A percentile compares a stretch with the other conserved stretches of the same genome.
Conservation (phyloP, 768 basidiomycete genomes). For the Chiua virens region DNA sequence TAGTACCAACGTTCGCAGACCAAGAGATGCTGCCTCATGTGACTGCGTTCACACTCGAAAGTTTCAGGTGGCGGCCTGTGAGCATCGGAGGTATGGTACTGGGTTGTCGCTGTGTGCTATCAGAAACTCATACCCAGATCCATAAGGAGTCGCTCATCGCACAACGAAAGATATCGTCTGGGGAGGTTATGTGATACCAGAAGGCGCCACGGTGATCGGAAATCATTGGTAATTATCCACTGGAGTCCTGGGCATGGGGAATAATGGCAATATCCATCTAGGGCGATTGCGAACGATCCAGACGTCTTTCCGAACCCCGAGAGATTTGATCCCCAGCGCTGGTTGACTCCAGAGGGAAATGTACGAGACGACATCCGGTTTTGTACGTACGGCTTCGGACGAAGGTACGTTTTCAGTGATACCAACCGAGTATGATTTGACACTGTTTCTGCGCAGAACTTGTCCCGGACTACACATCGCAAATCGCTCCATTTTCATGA, state of each 20-base stretch:
- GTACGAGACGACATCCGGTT: constrained; percentile 29
- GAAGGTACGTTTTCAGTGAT: constrained; percentile 12
- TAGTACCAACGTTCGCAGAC: constrained; percentile 41
- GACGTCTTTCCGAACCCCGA: constrained; percentile 54
- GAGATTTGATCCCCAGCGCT: constrained; percentile 52
- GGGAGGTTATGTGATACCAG: constrained; percentile 40
- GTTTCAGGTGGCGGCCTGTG: constrained; percentile 39
- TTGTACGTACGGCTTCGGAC: constrained; percentile 38
- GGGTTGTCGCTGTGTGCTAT: no score
- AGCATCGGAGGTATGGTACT: constrained; percentile 23
- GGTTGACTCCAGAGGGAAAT: constrained; percentile 35
- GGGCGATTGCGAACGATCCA: constrained; percentile 52
- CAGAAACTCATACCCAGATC: no score
- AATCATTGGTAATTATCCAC: constrained; percentile 31
- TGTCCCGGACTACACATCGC: constrained; percentile 38
- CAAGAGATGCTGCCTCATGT: constrained; percentile 34
- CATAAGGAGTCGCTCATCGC: constrained; percentile 54
- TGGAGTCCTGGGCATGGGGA: no score
- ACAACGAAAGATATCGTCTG: constrained; percentile 56
- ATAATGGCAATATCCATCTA: background rate
- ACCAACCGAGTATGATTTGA: background rate
- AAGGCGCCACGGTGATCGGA: constrained; percentile 37
- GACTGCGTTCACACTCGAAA: constrained; percentile 37
- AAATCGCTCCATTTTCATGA: constrained; percentile 55
- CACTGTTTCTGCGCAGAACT: constrained; percentile 1